Base-by-base conservation (phyloP, 768 basidiomycete species). In the Cystobasidium onofrii region DNA sequence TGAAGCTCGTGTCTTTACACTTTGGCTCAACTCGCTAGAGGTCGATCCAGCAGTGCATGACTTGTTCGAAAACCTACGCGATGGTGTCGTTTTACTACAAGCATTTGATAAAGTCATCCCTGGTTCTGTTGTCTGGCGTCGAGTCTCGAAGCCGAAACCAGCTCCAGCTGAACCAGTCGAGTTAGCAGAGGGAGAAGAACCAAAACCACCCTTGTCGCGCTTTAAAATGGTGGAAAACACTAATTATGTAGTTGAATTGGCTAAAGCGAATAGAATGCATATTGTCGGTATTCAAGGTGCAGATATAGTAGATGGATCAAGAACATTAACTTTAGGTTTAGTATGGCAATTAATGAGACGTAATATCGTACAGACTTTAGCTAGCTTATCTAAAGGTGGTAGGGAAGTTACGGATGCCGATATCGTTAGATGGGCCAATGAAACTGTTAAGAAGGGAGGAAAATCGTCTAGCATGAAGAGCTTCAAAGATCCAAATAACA, bases 191-290 rank as follows among this genome's bases (percentile, higher is more conserved):
- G 69, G 69, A 27, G 80, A 76, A 36, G 88, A 89, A 46, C 75
- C 74, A 80, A 90, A 88, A 84, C 87, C 88, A 77, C 88, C 87
- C 50, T 84, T 99, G 23, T 94, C 94, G 46, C 85, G 92, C 66
- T 99, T 98, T 86, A 99, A 99, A 84, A 88, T 89, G 36, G 92
- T 99, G 31, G 96, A 99, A 83, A 98, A 99, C 82, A 96, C 92
- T 54, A 99, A 98, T 81, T 98, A 99, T 78, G 88, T 84, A 9
- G 89, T 98, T 52, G 96, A 98, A 55, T 88, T 99, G 18, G 94
- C 87, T 1, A 91, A 88, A 81, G 89, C 91, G 81, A 94, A 90
- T 79, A 88, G 89, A 55, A 90, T 99, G 90, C 91, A 90, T 80
- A 83, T 99, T 75, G 93, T 99, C 57, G 94, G 95, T 7, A 97